phyloP scores from a whole-genome alignment of 2,329 filamentous ascomycete species.

The Setomelanomma holmii region DNA sequence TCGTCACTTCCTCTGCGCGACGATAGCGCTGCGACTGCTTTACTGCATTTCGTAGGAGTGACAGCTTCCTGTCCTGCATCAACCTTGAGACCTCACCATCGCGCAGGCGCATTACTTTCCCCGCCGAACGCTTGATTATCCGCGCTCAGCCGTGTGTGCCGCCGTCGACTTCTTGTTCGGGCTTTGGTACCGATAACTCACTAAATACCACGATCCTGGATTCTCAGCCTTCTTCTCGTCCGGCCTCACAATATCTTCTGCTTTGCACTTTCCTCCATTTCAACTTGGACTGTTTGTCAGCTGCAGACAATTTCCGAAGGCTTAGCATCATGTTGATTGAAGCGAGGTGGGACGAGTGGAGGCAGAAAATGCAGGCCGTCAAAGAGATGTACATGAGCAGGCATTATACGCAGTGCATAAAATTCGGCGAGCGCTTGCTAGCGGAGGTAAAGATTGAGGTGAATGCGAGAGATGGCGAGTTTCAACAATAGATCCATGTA shows the following conservation, averaged over 20 bases:
- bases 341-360: slow-evolving; percentile 26
- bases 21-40: slow-evolving; percentile 1
- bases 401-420: slow-evolving; percentile 47
- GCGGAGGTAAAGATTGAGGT: slow-evolving; percentile 31
- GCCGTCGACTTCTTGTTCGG: neutral
- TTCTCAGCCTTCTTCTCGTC: slow-evolving; percentile 5
- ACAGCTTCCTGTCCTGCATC: slow-evolving; percentile 5
- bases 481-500: neutral
- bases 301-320: slow-evolving; percentile 2
- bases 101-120: slow-evolving; percentile 6
- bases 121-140: neutral
- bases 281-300: slow-evolving; percentile 8
- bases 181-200: neutral
- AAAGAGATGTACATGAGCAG: slow-evolving; percentile 43
- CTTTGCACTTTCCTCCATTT: slow-evolving; percentile 8
- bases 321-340: slow-evolving; percentile 21
- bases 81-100: slow-evolving; percentile 3
- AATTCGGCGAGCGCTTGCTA: slow-evolving; percentile 32
- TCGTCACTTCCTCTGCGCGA: neutral
- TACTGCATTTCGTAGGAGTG: slow-evolving; percentile 2
- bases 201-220: neutral
- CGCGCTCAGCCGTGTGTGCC: neutral
- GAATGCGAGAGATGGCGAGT: neutral
- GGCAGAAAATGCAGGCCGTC: slow-evolving; percentile 33
- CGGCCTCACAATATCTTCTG: slow-evolving; percentile 4